A percentile compares a stretch with the other conserved stretches of the same genome.
These are phyloP conservation scores for Pyrrhoderma lamaoense DNA, from an alignment of 1,284 basidiomycete species.

Conservation along the genomic window DNA sequence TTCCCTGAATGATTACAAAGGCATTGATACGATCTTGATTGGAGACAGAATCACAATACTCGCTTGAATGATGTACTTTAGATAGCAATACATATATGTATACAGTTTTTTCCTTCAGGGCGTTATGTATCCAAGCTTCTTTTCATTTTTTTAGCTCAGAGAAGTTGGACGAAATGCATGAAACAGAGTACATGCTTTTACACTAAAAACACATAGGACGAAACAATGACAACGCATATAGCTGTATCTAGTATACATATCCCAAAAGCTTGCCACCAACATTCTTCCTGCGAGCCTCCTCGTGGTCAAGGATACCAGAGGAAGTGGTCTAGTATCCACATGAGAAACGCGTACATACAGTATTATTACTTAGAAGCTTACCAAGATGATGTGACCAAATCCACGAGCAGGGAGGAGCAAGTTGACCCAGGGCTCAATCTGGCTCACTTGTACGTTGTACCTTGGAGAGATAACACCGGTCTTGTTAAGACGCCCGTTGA, in stretches of 20 bases:
- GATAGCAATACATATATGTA: too few relatives aligned
- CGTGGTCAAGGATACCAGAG: constrained; percentile 98
- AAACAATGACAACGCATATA: background rate
- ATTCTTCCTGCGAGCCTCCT: constrained; percentile 98
- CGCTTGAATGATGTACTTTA: too few relatives aligned
- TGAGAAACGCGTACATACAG: background rate
- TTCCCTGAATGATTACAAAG: too few relatives aligned
- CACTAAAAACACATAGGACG: background rate
- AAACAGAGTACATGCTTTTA: constrained; percentile 2
- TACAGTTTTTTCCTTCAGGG: too few relatives aligned
- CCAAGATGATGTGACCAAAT: constrained; percentile 94
- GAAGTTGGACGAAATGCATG: background rate
- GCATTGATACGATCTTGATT: too few relatives aligned
- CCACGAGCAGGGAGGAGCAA: constrained; percentile 89
- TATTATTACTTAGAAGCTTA: constrained; percentile 28
- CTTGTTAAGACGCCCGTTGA: constrained; percentile 99
- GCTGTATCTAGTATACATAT: constrained; percentile 60
- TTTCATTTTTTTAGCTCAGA: background rate
- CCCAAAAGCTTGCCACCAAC: constrained; percentile 87
- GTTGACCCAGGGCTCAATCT: constrained; percentile 95
- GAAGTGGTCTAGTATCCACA: constrained; percentile 72
- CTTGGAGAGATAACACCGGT: constrained; percentile 97
- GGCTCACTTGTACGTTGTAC: constrained; percentile 91
- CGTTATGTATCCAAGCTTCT: too few relatives aligned
- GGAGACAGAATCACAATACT: too few relatives aligned